Evolutionary conservation across 805 yeast genomes (phyloP).

Genomic region (Wickerhamomyces alni): DNA sequence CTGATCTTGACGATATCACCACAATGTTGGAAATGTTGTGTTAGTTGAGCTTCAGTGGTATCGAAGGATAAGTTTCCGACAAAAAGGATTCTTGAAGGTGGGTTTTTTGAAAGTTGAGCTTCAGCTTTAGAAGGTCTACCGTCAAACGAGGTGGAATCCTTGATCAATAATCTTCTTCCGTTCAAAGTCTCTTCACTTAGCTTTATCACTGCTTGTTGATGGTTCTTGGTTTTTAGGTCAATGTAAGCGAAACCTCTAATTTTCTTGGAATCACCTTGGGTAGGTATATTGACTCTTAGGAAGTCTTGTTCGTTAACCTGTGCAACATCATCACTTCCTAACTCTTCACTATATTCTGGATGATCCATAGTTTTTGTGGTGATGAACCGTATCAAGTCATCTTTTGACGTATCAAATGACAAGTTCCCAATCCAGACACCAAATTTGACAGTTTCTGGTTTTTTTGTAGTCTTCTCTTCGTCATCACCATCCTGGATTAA

Average conservation of each 20-base stretch:
- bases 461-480: constrained; percentile 15
- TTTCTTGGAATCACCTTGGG: constrained; percentile 48
- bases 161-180: constrained; percentile 83
- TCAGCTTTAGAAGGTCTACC: constrained; percentile 74
- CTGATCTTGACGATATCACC: constrained; percentile 81
- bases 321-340: constrained; percentile 25
- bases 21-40: constrained; percentile 82
- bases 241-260: constrained; percentile 86
- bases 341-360: constrained; percentile 23
- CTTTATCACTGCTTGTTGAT: constrained; percentile 55
- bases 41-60: constrained; percentile 73
- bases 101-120: constrained; percentile 56
- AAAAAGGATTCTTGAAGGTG: constrained; percentile 83
- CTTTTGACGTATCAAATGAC: constrained; percentile 75
- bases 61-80: constrained; percentile 93
- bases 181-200: constrained; percentile 69
- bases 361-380: constrained; percentile 46
- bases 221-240: constrained; percentile 60
- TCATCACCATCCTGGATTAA: constrained; percentile 20
- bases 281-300: constrained; percentile 76
- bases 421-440: constrained; percentile 96
- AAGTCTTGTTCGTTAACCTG: constrained; percentile 53
- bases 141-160: constrained; percentile 71
- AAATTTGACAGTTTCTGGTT: constrained; percentile 31
- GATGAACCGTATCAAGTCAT: constrained; percentile 63